Conservation (phyloP, 371 early-diverging fungal species). For the Catenaria anguillulae region DNA sequence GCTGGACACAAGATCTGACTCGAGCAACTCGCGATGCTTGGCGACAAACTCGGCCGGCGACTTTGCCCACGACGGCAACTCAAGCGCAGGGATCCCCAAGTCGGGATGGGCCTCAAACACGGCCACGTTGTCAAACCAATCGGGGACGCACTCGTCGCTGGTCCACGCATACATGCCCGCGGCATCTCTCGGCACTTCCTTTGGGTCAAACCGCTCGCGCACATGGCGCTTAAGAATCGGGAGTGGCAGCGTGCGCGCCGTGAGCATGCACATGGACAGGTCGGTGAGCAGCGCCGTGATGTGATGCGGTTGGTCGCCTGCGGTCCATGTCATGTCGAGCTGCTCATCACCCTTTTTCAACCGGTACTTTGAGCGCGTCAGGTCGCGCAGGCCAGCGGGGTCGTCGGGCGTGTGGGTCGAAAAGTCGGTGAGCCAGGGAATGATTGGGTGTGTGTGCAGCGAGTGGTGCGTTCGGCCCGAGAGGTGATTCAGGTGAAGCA, state of each 20-base stretch:
- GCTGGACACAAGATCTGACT: slow-evolving; percentile 73
- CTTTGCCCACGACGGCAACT: slow-evolving; percentile 46
- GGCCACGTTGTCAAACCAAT: slow-evolving; percentile 47
- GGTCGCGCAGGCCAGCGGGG: slow-evolving; percentile 44
- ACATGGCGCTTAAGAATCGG: slow-evolving; percentile 31
- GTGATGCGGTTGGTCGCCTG: slow-evolving; percentile 49
- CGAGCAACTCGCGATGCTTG: slow-evolving; percentile 49
- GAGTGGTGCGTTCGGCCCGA: slow-evolving; percentile 53
- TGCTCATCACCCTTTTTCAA: slow-evolving; percentile 62
- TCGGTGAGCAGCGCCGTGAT: slow-evolving; percentile 54
- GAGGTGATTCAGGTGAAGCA: slow-evolving; percentile 63
- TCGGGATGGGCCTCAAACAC: slow-evolving; percentile 47
- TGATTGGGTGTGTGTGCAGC: slow-evolving; percentile 53
- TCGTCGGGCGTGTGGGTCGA: slow-evolving; percentile 25
- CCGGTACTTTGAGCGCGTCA: slow-evolving; percentile 48
- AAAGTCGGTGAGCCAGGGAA: slow-evolving; percentile 58
- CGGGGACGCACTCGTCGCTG: slow-evolving; percentile 60
- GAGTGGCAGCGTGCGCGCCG: slow-evolving; percentile 46
- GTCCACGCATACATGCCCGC: slow-evolving; percentile 51
- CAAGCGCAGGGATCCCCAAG: slow-evolving; percentile 41
- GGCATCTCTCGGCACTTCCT: slow-evolving; percentile 50
- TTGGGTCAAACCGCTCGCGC: slow-evolving; percentile 50
- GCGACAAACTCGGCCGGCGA: slow-evolving; percentile 45
- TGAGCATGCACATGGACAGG: slow-evolving; percentile 51
- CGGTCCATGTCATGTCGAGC: slow-evolving; percentile 45